Evolutionary conservation across 192 early-diverging fungal genomes (phyloP).

Genomic region (Entrophospora sp.): DNA sequence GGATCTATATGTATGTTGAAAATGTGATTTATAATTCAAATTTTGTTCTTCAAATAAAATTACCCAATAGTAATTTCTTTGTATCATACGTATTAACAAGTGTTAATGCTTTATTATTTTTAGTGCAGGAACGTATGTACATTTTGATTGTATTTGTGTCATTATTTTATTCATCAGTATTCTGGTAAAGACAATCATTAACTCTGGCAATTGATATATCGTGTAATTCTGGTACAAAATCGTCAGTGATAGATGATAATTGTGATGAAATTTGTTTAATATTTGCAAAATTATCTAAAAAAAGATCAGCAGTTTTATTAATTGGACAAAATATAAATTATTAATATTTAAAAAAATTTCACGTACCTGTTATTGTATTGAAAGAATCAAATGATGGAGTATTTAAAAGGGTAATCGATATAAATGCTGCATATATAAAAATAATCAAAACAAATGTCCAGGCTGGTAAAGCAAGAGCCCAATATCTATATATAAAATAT

Average conservation of each 20-base stretch:
- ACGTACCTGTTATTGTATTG: slow-evolving; percentile 62
- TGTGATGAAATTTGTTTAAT: slow-evolving; percentile 31
- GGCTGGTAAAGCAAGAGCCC: slow-evolving; percentile 74
- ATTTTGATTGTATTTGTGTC: too few relatives aligned
- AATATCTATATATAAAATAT: slow-evolving; percentile 41
- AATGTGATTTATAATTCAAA: too few relatives aligned
- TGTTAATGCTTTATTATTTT: too few relatives aligned
- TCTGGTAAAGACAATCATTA: slow-evolving; percentile 60
- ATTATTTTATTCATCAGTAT: too few relatives aligned
- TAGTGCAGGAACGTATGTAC: too few relatives aligned
- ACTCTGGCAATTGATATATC: slow-evolving; percentile 64
- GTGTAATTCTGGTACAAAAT: slow-evolving; percentile 52
- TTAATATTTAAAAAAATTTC: slow-evolving; percentile 17
- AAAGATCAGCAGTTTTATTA: neutral
- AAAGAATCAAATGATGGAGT: slow-evolving; percentile 68
- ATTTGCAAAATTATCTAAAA: slow-evolving; percentile 46
- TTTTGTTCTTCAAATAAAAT: too few relatives aligned
- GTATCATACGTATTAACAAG: too few relatives aligned
- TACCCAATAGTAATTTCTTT: too few relatives aligned
- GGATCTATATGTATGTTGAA: too few relatives aligned
- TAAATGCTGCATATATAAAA: slow-evolving; percentile 66
- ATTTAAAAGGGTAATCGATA: slow-evolving; percentile 68
- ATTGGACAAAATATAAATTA: too few relatives aligned
- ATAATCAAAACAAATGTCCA: slow-evolving; percentile 67
- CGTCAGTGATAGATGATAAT: slow-evolving; percentile 33